phyloP scores from a whole-genome alignment of 2,329 filamentous ascomycete species.

The Aspergillus clavatus region DNA sequence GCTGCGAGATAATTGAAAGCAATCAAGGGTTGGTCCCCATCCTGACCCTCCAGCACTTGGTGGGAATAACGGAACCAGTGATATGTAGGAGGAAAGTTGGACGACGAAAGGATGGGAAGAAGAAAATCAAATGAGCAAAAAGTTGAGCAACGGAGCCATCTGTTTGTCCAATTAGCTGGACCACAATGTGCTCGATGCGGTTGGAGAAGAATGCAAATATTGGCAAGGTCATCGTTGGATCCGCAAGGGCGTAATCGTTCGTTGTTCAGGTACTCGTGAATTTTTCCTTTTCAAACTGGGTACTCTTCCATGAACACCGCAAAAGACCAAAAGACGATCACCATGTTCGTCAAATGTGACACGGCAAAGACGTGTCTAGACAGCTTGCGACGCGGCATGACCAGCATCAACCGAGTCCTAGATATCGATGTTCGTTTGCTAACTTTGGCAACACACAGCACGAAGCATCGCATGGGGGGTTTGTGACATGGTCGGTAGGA shows the following conservation, averaged over 20 bases:
- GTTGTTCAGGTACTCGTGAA: slow-evolving; percentile 25
- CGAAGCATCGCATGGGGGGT: slow-evolving; percentile 11
- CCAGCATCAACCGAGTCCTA: slow-evolving; percentile 32
- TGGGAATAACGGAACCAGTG: slow-evolving; percentile 13
- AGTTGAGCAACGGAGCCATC: neutral
- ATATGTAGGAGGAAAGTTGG: slow-evolving; percentile 11
- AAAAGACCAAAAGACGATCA: slow-evolving; percentile 8
- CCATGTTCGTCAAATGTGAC: slow-evolving; percentile 11
- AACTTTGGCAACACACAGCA: slow-evolving; percentile 7
- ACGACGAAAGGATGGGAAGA: slow-evolving; percentile 10
- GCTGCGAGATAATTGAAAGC: slow-evolving; percentile 10
- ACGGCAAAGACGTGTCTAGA: slow-evolving; percentile 10
- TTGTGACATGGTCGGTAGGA: neutral
- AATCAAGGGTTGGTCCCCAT: slow-evolving; percentile 12
- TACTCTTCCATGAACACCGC: slow-evolving; percentile 9
- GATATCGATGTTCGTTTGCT: neutral
- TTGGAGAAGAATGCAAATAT: slow-evolving; percentile 3
- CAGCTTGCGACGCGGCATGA: slow-evolving; percentile 27
- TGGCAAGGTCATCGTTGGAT: slow-evolving; percentile 13
- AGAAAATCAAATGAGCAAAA: neutral
- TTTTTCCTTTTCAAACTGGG: slow-evolving; percentile 11
- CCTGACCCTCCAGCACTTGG: slow-evolving; percentile 21
- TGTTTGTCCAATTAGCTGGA: neutral
- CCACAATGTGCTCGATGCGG: neutral
- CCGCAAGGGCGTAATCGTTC: slow-evolving; percentile 24